Evolutionary conservation across 2,329 filamentous ascomycete genomes (phyloP).

Genomic region (Penicillium brasilianum): DNA sequence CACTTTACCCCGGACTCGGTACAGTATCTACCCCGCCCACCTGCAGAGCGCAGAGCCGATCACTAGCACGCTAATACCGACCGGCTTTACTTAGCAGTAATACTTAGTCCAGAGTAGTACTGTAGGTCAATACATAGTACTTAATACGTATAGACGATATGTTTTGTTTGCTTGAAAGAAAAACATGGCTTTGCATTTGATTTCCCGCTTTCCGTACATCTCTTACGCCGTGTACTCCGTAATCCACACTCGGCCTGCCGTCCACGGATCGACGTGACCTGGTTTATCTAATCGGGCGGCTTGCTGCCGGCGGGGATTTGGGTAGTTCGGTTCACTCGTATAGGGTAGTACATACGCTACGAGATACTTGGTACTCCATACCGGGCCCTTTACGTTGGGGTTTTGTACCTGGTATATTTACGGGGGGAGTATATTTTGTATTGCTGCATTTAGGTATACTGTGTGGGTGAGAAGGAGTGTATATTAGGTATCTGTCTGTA

Average conservation of each 20-base stretch:
- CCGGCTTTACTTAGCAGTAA: background rate
- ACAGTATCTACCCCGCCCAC: constrained; percentile 1
- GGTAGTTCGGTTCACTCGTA: background rate
- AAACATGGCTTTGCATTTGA: background rate
- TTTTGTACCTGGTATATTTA: background rate
- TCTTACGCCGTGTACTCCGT: no score
- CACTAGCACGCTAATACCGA: constrained; percentile 6
- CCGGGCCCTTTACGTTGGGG: no score
- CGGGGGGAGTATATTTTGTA: background rate
- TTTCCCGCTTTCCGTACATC: no score
- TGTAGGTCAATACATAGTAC: no score
- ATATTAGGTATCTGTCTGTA: no score
- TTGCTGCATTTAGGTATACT: background rate
- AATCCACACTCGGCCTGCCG: no score
- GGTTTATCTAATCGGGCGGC: constrained; percentile 3
- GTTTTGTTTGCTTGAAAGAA: background rate
- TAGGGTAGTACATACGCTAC: background rate
- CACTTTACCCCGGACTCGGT: constrained; percentile 9
- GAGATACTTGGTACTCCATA: no score
- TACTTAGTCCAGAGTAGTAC: no score
- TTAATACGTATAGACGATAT: no score
- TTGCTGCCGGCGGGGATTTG: background rate
- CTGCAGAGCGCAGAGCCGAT: constrained; percentile 7
- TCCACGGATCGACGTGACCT: background rate
- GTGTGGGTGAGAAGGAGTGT: no score